A percentile compares a stretch with the other conserved stretches of the same genome.
Evolutionary conservation across 164 flowering plant species (phyloP).

Genomic region (Akebia trifoliata): DNA sequence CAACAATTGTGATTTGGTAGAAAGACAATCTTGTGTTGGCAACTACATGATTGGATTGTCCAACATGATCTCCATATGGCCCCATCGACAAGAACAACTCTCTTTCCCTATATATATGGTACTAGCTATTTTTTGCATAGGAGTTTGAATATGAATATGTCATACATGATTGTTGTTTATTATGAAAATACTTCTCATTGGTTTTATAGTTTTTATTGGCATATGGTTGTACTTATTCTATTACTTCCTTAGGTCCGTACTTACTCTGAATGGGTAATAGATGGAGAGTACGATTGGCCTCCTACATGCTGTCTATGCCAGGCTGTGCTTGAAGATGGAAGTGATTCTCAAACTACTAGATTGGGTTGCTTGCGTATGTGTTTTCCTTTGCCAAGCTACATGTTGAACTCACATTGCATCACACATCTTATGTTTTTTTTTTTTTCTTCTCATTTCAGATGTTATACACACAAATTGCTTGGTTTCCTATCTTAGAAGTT

Average conservation of each 20-base stretch:
- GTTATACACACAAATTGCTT: constrained; percentile 81
- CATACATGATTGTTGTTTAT: not conserved
- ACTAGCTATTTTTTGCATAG: too few species aligned
- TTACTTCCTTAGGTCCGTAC: constrained; percentile 60
- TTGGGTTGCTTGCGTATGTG: constrained; percentile 98
- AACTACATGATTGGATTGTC: too few species aligned
- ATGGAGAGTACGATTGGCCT: constrained; percentile 99
- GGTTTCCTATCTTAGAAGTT: constrained; percentile 79
- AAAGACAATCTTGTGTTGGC: too few species aligned
- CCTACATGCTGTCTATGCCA: constrained; percentile 79
- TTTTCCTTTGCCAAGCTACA: not conserved
- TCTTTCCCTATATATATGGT: too few species aligned
- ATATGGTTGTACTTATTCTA: constrained; percentile 14
- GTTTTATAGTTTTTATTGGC: not conserved
- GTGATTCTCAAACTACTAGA: constrained; percentile 66
- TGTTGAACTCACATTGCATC: too few species aligned
- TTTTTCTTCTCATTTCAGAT: constrained; percentile 43
- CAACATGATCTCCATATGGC: too few species aligned
- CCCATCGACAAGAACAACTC: too few species aligned
- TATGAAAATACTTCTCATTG: too few species aligned
- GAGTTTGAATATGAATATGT: not conserved
- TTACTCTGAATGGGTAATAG: constrained; percentile 99
- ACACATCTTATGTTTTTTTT: not conserved
- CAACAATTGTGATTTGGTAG: too few species aligned
- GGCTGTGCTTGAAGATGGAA: constrained; percentile 55